These are phyloP conservation scores for Phaseolus lunatus DNA, from an alignment of 306 rosid genomes.

Conservation along the genomic window DNA sequence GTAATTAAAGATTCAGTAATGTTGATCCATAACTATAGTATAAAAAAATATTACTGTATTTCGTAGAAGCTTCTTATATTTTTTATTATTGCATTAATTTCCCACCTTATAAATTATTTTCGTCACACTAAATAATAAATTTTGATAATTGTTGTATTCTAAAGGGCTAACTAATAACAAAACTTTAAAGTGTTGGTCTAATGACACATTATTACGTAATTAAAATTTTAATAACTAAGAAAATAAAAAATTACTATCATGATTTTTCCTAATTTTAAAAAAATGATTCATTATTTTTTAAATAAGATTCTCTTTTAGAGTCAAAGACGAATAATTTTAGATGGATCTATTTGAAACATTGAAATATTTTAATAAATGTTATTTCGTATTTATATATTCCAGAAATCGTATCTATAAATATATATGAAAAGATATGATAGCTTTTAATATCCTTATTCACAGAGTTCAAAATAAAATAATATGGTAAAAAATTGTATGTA, in stretches of 20 bases:
- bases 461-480: neutral
- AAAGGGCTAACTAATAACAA: neutral
- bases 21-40: neutral
- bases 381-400: neutral
- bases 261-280: no score
- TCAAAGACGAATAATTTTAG: no score
- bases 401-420: no score
- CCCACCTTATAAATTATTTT: neutral
- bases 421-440: neutral
- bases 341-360: no score
- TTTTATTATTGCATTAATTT: neutral
- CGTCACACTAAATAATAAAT: no score
- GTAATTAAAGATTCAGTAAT: neutral
- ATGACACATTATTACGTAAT: neutral
- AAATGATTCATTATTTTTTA: neutral
- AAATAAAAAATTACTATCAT: neutral
- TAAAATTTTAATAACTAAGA: neutral
- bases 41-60: neutral
- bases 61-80: neutral
- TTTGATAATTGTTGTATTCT: neutral
- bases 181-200: neutral
- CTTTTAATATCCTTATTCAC: neutral
- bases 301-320: neutral
- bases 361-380: neutral
- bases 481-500: neutral